Evolutionary conservation across 202 grass and related monocot species (phyloP).

Genomic region (Carex arenaria): DNA sequence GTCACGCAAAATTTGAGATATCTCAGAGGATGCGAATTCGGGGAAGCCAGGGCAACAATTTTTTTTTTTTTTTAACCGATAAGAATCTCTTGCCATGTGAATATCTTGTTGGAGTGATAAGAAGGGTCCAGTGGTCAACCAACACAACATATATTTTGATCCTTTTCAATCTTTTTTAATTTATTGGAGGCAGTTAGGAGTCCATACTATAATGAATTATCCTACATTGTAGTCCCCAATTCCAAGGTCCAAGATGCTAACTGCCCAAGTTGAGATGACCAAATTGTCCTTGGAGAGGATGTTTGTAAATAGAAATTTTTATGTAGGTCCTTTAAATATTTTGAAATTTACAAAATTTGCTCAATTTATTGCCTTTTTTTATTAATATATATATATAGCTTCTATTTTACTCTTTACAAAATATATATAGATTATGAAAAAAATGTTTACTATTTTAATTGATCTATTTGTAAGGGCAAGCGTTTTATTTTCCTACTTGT

Average conservation of each 20-base stretch:
- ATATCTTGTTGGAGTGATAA: neutral
- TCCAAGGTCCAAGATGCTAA: slow-evolving; percentile 5
- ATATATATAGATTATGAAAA: too few species aligned
- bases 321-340: too few species aligned
- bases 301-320: neutral
- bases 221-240: neutral
- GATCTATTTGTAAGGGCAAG: too few species aligned
- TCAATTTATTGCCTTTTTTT: too few species aligned
- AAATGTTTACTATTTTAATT: too few species aligned
- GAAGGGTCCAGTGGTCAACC: neutral
- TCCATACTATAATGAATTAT: neutral
- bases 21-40: too few species aligned
- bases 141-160: neutral
- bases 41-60: neutral
- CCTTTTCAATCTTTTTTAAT: neutral
- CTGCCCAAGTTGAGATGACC: neutral
- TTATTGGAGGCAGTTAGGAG: neutral
- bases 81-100: neutral
- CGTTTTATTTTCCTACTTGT: too few species aligned
- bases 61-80: neutral
- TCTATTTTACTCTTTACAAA: too few species aligned
- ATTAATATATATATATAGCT: too few species aligned
- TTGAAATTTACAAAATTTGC: too few species aligned
- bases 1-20: too few species aligned
- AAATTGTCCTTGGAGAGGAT: neutral